Evolutionary conservation across 225 moss, liverwort and hornwort genomes (phyloP).

Genomic region (Lunularia cruciata): DNA sequence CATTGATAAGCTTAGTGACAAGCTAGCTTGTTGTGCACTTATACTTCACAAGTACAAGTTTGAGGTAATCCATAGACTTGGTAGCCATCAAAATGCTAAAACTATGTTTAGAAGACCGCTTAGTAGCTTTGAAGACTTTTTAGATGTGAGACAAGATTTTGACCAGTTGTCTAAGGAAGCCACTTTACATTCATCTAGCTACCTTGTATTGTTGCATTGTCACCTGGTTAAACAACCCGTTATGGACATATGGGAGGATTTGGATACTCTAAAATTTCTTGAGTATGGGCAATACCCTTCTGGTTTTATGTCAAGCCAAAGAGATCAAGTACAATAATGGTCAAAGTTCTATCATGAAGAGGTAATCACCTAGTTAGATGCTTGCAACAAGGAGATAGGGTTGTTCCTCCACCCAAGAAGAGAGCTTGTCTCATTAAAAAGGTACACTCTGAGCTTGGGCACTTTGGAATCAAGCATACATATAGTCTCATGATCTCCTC

Average conservation of each 20-base stretch:
- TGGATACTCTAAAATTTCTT: neutral
- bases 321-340: neutral
- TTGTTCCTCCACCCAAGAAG: neutral
- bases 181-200: neutral
- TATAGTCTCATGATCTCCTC: conserved; percentile 18
- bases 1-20: too few relatives aligned
- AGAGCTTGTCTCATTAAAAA: neutral
- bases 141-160: neutral
- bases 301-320: neutral
- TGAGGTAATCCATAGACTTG: too few relatives aligned
- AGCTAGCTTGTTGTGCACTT: too few relatives aligned
- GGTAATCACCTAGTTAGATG: neutral
- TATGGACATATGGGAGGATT: neutral
- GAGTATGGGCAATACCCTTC: neutral
- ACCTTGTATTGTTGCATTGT: neutral
- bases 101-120: too few relatives aligned
- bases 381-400: conserved; percentile 14
- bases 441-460: conserved; percentile 14
- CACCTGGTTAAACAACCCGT: neutral
- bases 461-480: conserved; percentile 14
- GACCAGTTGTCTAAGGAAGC: neutral
- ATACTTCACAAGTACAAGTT: too few relatives aligned
- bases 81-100: too few relatives aligned
- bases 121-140: too few relatives aligned
- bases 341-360: neutral